A percentile compares a stretch with the other conserved stretches of the same genome.
phyloP scores from a whole-genome alignment of 2,329 filamentous ascomycete species.

The Curvularia lunata region DNA sequence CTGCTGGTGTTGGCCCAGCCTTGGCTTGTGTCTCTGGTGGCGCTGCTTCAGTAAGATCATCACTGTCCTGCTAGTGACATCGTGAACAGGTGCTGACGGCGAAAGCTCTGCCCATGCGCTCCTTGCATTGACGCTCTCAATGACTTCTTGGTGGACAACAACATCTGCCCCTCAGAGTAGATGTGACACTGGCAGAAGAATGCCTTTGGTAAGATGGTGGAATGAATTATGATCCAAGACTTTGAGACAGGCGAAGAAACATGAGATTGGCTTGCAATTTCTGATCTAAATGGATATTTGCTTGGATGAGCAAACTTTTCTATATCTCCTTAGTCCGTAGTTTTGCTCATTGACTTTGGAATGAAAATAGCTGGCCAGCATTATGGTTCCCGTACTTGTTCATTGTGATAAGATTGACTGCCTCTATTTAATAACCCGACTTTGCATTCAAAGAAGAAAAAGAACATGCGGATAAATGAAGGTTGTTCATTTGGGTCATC shows the following conservation, averaged over 20 bases:
- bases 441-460: not conserved
- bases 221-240: not conserved
- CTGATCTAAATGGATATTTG: not conserved
- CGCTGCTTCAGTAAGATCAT: conserved; percentile 10
- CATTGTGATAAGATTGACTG: not conserved
- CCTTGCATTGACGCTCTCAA: conserved; percentile 13
- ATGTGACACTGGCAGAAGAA: not conserved
- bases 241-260: not conserved
- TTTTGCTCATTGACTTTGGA: conserved; percentile 1
- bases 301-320: not conserved
- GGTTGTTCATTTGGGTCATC: not conserved
- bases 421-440: too few relatives aligned
- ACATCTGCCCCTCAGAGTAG: conserved; percentile 6
- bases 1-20: conserved; percentile 10
- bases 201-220: not conserved
- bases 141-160: conserved; percentile 15
- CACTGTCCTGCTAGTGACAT: not conserved
- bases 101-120: conserved; percentile 14
- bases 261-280: not conserved
- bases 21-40: conserved; percentile 9
- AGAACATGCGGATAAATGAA: not conserved
- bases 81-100: not conserved
- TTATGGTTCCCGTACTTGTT: not conserved
- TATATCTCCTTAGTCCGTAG: conserved; percentile 7
- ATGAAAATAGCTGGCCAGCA: conserved; percentile 14